Base-by-base conservation (phyloP, 1,139 yeast genomes). In the Taphrina populina region DNA sequence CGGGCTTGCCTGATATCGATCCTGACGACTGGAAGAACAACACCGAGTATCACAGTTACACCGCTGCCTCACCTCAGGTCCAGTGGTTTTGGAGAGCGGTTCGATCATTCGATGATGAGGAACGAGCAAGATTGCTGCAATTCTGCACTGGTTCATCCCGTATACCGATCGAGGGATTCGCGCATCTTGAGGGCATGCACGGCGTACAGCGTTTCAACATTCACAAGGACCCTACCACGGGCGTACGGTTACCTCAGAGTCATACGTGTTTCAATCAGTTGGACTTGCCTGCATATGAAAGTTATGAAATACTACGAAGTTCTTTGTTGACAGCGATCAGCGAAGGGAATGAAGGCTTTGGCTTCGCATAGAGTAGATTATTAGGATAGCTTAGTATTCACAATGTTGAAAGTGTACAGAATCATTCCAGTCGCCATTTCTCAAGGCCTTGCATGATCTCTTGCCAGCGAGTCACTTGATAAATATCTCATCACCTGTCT, bases 51-150 rank as follows among this genome's bases (percentile, higher is more conserved):
- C 84, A 79, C 59, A 92, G 90, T 67, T 94, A 92, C 69, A 80
- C 90, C 0, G 78, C 94, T 1, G 79, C 88, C 1, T 86, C 95
- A 2, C 82, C 86, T 36, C 97, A 90, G 67, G 83, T 94, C 59
- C 90, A 85, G 67, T 92, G 97, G 88, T 94, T 92, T 72, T 94
- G 99, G 99, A 77, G 97, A 67, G 96, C 97, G 1, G 96, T 94
- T 13, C 81, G 88, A 65, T 87, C 96, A 1, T 92, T 92, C 71
- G 96, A 88, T 66, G 81, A 81, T 39, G 98, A 92, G 69, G 97
- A 92, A 67, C 77, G 95, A 56, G 99, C 98, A 17, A 88, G 90
- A 66, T 72, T 94, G 62, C 73, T 94, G 59, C 99, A 94, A 60
- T 94, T 92, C 75, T 94, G 95, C 1, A 94, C 99, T 0, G 99